Evolutionary conservation across 805 yeast species (phyloP), one percentile per base, ranked within the genome.

Genomic region (Kodamaea kaohsiungensis): DNA sequence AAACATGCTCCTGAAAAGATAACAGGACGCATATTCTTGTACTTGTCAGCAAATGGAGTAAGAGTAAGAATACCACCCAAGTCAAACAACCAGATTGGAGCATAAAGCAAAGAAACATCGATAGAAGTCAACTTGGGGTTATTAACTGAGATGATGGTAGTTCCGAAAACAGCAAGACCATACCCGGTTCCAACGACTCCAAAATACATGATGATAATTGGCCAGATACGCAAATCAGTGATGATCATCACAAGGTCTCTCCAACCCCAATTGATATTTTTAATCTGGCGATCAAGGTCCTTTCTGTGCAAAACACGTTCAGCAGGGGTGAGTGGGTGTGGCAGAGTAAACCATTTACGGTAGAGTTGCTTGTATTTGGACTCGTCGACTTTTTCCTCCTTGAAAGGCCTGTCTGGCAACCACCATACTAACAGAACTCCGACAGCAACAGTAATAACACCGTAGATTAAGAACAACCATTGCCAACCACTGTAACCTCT

Each of bases 161-260:
- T 86, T 4, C 92, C 96, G 69, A 87, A 90, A 17, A 87, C 93
- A 33, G 91, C 91, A 48, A 90, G 73, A 33, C 96, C 97, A 63
- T 80, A 86, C 0, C 97, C 97, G n/a, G 90, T 84, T 47, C 96
- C 97, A 22, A 90, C 96, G 17, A 88, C 96, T 16, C 96, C 97
- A 66, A 90, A 91, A 71, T 90, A 90, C 96, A 90, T 90, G 71
- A 90, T 76, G 46, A 89, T 75, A 55, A 91, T 69, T 1, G 96
- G 95, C 92, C 92, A 89, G 43, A 87, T 76, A 59, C 95, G 77
- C 46, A 79, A 63, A 65, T 91, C 96, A 33, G 75, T 61, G 18
- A 88, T 59, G 42, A 90, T 80, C 7, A 65, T 67, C 43, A 69
- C 61, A 30, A 90, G 74, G 56, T 89, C 93, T 39, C 67, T 73